phyloP scores from a whole-genome alignment of 2,329 filamentous ascomycete genomes.

The Neopestalotiopsis clavispora region DNA sequence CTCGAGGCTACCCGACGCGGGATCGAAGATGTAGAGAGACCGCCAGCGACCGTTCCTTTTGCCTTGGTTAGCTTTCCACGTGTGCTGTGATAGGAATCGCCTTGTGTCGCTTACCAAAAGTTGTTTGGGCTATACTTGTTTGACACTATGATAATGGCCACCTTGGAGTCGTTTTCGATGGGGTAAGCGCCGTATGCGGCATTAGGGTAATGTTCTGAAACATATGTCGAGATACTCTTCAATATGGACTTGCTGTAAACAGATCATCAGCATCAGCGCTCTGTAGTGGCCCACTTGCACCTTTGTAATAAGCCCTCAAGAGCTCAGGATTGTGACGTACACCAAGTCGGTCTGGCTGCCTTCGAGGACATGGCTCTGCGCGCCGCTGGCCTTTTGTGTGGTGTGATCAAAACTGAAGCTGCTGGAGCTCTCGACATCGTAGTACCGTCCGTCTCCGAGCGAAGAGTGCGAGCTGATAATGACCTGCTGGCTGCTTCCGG shows the following conservation, averaged over 20 bases:
- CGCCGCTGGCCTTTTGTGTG: slow-evolving; percentile 82
- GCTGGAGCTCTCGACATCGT: slow-evolving; percentile 84
- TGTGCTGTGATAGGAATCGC: not conserved
- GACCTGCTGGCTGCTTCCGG: slow-evolving; percentile 81
- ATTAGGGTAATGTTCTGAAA: slow-evolving; percentile 86
- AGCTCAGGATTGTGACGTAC: slow-evolving; percentile 54
- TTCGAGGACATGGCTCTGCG: slow-evolving; percentile 80
- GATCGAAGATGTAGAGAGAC: slow-evolving; percentile 80
- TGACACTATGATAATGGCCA: slow-evolving; percentile 85
- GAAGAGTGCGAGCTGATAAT: slow-evolving; percentile 88
- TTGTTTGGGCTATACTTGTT: slow-evolving; percentile 99
- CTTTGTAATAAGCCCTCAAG: not conserved
- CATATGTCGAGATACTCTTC: slow-evolving; percentile 77
- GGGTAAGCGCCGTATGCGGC: slow-evolving; percentile 85
- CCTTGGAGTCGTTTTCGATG: slow-evolving; percentile 72
- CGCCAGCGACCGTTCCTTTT: slow-evolving; percentile 96
- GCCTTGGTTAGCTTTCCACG: slow-evolving; percentile 10
- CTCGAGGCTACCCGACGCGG: slow-evolving; percentile 69
- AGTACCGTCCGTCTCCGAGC: slow-evolving; percentile 82
- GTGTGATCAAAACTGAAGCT: slow-evolving; percentile 89
- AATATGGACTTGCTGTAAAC: slow-evolving; percentile 75
- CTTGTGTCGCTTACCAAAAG: slow-evolving; percentile 72
- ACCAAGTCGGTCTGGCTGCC: slow-evolving; percentile 78
- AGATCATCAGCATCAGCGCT: slow-evolving; percentile 13
- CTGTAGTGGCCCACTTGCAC: not conserved